Conservation (phyloP, 75 land plant genomes). For the Larix kaempferi region DNA sequence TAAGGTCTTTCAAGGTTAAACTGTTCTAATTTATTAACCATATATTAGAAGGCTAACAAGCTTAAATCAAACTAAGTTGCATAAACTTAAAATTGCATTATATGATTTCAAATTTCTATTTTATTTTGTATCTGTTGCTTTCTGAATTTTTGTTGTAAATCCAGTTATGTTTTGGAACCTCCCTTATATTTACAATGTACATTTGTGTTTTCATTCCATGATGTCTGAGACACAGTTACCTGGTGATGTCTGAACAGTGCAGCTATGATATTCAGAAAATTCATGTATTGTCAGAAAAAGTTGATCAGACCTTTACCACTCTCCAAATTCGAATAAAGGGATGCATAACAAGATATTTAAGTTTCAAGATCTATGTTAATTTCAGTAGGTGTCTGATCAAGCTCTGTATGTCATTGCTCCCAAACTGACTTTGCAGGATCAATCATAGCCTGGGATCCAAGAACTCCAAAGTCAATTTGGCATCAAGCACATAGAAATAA, state of each 20-base stretch:
- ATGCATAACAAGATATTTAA: neutral
- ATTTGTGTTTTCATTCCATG: too few relatives aligned
- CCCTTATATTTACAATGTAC: too few relatives aligned
- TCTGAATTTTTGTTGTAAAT: too few relatives aligned
- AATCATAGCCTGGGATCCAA: constrained; percentile 34
- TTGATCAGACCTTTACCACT: neutral
- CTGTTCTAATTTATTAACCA: too few relatives aligned
- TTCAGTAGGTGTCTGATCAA: neutral
- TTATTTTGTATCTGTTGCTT: too few relatives aligned
- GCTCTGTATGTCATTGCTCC: neutral
- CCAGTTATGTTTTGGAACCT: too few relatives aligned
- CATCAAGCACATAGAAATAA: constrained; percentile 9
- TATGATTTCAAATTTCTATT: too few relatives aligned
- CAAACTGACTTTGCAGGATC: constrained; percentile 18
- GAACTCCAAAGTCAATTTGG: constrained; percentile 27
- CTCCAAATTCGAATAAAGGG: neutral
- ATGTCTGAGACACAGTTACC: too few relatives aligned
- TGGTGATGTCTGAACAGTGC: neutral
- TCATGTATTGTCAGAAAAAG: neutral
- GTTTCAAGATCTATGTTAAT: neutral
- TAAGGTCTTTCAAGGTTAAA: too few relatives aligned
- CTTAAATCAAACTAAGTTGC: too few relatives aligned
- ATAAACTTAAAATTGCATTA: too few relatives aligned
- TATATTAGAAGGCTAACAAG: too few relatives aligned
- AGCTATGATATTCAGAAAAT: neutral